Percentiles rank a stretch among this genome's conserved stretches.
Evolutionary conservation across 2,329 filamentous ascomycete genomes (phyloP).

Genomic region (Penicillium aurantiogriseum): DNA sequence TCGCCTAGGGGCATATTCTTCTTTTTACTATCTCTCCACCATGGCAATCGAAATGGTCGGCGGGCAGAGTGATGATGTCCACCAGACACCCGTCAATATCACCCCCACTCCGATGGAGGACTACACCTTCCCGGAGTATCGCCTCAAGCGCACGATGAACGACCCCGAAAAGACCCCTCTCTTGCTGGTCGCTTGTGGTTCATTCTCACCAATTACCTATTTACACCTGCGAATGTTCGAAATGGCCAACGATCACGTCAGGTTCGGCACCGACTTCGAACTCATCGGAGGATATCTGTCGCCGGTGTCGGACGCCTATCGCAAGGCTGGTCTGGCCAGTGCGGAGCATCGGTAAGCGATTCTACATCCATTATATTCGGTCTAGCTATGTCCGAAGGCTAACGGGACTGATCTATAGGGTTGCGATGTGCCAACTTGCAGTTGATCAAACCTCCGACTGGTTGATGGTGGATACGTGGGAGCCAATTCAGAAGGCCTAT

Average conservation of each 20-base stretch:
- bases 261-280: conserved; percentile 74
- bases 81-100: conserved; percentile 22
- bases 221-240: conserved; percentile 80
- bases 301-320: conserved; percentile 73
- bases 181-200: conserved; percentile 52
- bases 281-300: conserved; percentile 82
- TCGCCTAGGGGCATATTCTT: background rate
- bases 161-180: conserved; percentile 50
- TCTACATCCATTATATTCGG: background rate
- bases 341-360: conserved; percentile 61
- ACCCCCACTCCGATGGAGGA: conserved; percentile 36
- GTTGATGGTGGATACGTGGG: conserved; percentile 87
- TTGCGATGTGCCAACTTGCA: conserved; percentile 84
- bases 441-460: conserved; percentile 69
- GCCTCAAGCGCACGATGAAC: conserved; percentile 48
- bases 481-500: conserved; percentile 80
- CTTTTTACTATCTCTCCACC: conserved; percentile 11
- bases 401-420: conserved; percentile 40
- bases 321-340: conserved; percentile 74
- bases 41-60: conserved; percentile 32
- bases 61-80: conserved; percentile 31
- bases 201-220: conserved; percentile 61
- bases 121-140: conserved; percentile 47
- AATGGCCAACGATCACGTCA: conserved; percentile 77
- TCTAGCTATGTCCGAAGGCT: background rate